Evolutionary conservation across 2,329 filamentous ascomycete species (phyloP).

Genomic region (Grosmannia clavigera): DNA sequence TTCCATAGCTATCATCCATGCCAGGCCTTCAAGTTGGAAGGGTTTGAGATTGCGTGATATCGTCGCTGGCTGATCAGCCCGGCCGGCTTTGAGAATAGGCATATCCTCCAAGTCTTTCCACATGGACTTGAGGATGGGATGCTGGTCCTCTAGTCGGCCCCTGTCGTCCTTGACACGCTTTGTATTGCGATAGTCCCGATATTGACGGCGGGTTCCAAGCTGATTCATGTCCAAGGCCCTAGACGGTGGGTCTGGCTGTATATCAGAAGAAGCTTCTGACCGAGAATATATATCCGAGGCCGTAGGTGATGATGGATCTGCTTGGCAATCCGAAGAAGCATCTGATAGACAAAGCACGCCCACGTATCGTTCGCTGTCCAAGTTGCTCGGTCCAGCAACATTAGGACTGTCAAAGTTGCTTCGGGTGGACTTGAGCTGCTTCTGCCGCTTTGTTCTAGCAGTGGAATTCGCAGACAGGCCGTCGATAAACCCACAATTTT

Average conservation of each 20-base stretch:
- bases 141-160: conserved; percentile 56
- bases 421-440: too few relatives aligned
- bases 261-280: neutral
- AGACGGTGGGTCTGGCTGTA: neutral
- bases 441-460: too few relatives aligned
- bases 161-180: conserved; percentile 36
- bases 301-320: neutral
- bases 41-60: conserved; percentile 81
- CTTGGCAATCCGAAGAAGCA: conserved; percentile 12
- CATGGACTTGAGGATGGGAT: conserved; percentile 73
- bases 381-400: too few relatives aligned
- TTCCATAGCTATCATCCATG: conserved; percentile 93
- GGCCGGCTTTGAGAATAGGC: conserved; percentile 48
- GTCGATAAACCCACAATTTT: too few relatives aligned
- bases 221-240: neutral
- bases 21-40: conserved; percentile 85
- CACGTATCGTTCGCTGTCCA: too few relatives aligned
- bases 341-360: neutral
- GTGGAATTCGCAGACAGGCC: too few relatives aligned
- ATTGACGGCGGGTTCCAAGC: conserved; percentile 22
- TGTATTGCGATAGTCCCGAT: conserved; percentile 14
- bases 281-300: too few relatives aligned
- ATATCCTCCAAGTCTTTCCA: conserved; percentile 65
- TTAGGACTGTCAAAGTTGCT: too few relatives aligned
- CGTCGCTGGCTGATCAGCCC: conserved; percentile 57